Conservation (phyloP, 495 filamentous ascomycete genomes). For the Xylona heveae region DNA sequence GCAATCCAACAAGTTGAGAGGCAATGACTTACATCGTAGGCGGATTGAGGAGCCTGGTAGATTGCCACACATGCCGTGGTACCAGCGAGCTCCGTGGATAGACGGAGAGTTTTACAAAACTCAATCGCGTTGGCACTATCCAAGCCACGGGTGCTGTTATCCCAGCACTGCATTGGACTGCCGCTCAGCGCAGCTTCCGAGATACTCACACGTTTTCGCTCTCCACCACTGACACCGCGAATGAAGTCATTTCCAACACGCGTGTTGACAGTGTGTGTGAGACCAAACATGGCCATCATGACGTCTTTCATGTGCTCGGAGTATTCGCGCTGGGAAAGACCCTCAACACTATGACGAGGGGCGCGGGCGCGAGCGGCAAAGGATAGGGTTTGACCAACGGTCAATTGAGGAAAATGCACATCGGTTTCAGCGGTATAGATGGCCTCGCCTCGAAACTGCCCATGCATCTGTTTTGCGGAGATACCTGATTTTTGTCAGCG, state of each 20-base stretch:
- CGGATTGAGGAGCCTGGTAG: constrained; percentile 61
- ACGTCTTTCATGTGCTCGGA: constrained; percentile 47
- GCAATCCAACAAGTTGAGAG: background rate
- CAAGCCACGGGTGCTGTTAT: constrained; percentile 62
- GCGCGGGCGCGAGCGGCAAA: constrained; percentile 56
- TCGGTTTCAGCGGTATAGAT: constrained; percentile 70
- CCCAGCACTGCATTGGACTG: constrained; percentile 62
- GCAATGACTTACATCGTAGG: constrained; percentile 31
- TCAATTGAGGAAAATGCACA: constrained; percentile 65
- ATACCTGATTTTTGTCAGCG: constrained; percentile 19
- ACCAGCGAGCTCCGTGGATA: constrained; percentile 41
- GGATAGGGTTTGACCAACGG: constrained; percentile 54
- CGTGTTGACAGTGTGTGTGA: constrained; percentile 57
- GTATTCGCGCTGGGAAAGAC: constrained; percentile 35
- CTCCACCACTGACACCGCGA: constrained; percentile 62
- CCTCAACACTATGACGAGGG: constrained; percentile 35
- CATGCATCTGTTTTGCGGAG: constrained; percentile 38
- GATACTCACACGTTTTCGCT: constrained; percentile 68
- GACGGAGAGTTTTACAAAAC: constrained; percentile 46
- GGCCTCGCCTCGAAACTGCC: constrained; percentile 50
- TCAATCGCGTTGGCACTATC: constrained; percentile 69
- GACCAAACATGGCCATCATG: constrained; percentile 60
- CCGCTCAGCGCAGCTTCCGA: constrained; percentile 45
- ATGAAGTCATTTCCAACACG: constrained; percentile 62
- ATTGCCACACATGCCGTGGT: constrained; percentile 57